Evolutionary conservation across 345 rosid genomes (phyloP).

Genomic region (Eucalyptus erythrocorys): DNA sequence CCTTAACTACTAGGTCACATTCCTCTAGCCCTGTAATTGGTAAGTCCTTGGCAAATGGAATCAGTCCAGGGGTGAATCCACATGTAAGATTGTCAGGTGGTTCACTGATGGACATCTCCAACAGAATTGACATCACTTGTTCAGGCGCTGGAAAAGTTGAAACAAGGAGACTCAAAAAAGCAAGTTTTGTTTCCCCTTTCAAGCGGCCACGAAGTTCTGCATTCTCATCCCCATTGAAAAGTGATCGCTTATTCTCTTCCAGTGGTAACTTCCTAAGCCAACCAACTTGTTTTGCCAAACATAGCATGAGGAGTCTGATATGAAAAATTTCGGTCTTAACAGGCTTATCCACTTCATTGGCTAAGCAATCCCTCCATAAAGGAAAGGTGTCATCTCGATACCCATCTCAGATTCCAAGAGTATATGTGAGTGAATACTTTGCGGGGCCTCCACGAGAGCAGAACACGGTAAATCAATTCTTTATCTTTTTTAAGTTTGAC

Average conservation of each 20-base stretch:
- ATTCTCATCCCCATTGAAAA: conserved; percentile 48
- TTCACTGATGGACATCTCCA: conserved; percentile 60
- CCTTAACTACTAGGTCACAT: background rate
- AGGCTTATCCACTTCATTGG: conserved; percentile 49
- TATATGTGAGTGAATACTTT: conserved; percentile 60
- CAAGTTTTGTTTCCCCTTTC: conserved; percentile 45
- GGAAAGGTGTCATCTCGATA: conserved; percentile 45
- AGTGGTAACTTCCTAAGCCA: conserved; percentile 34
- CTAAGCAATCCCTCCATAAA: conserved; percentile 18
- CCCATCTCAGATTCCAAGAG: conserved; percentile 46
- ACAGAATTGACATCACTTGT: conserved; percentile 10
- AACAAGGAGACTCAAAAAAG: conserved; percentile 42
- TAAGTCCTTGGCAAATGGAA: conserved; percentile 11
- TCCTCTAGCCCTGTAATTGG: background rate
- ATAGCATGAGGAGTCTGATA: background rate
- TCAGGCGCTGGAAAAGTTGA: conserved; percentile 16
- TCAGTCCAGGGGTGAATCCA: conserved; percentile 9
- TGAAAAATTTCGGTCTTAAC: conserved; percentile 7
- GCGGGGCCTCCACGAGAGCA: conserved; percentile 32
- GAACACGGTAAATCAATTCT: conserved; percentile 27
- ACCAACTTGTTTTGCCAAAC: background rate
- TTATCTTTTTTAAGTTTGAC: background rate
- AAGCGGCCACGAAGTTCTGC: conserved; percentile 74
- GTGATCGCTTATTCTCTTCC: conserved; percentile 14
- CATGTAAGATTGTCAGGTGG: conserved; percentile 23